phyloP scores from a whole-genome alignment of 2,329 filamentous ascomycete species.

The Laburnicola sp. region DNA sequence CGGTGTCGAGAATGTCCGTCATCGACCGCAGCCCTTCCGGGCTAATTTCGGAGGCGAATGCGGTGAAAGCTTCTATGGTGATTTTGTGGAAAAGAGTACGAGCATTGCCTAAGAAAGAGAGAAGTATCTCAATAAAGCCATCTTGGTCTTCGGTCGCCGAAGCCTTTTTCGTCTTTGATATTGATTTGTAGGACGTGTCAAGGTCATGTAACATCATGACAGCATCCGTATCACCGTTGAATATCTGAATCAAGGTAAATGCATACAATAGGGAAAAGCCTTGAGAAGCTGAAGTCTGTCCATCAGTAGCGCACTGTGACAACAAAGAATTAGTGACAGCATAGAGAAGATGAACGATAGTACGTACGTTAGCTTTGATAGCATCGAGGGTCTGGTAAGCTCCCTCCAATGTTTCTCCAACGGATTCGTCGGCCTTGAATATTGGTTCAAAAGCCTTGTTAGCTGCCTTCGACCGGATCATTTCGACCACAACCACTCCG shows the following conservation, averaged over 20 bases:
- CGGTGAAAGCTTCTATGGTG: slow-evolving; percentile 83
- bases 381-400: slow-evolving; percentile 37
- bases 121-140: slow-evolving; percentile 76
- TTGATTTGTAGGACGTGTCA: slow-evolving; percentile 71
- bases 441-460: slow-evolving; percentile 48
- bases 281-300: slow-evolving; percentile 50
- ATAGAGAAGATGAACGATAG: background rate
- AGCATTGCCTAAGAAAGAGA: slow-evolving; percentile 86
- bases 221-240: slow-evolving; percentile 85
- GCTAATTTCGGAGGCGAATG: slow-evolving; percentile 76
- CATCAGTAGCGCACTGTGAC: slow-evolving; percentile 27
- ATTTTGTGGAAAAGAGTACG: slow-evolving; percentile 84
- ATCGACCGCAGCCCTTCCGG: slow-evolving; percentile 69
- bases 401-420: slow-evolving; percentile 45
- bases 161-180: slow-evolving; percentile 48
- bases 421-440: slow-evolving; percentile 53
- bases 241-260: slow-evolving; percentile 82
- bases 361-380: slow-evolving; percentile 30
- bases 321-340: slow-evolving; percentile 11
- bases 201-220: slow-evolving; percentile 81
- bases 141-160: slow-evolving; percentile 28
- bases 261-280: slow-evolving; percentile 81
- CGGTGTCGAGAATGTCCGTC: slow-evolving; percentile 71
- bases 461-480: slow-evolving; percentile 31
- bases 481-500: slow-evolving; percentile 33